A percentile compares a stretch with the other conserved stretches of the same genome.
Evolutionary conservation across 768 basidiomycete genomes (phyloP).

Genomic region (Kwoniella bestiolae): DNA sequence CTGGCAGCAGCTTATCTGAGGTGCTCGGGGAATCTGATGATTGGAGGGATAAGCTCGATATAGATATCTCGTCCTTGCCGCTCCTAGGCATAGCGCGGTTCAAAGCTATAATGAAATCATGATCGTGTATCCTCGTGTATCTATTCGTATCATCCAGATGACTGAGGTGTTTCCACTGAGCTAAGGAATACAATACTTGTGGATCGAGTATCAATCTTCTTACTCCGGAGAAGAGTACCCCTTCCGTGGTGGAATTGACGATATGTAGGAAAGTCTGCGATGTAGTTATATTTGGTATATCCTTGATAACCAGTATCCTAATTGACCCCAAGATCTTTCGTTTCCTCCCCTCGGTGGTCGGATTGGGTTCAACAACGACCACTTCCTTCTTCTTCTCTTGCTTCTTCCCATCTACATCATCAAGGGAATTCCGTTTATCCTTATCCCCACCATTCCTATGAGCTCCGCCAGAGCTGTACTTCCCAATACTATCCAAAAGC

Average conservation of each 20-base stretch:
- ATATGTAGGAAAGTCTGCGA: neutral
- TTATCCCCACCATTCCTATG: neutral
- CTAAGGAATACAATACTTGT: neutral
- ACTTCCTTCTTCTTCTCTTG: too few species aligned
- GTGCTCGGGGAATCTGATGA: too few species aligned
- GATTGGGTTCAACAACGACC: conserved; percentile 6
- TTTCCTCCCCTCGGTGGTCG: neutral
- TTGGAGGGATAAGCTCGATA: neutral
- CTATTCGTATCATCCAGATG: neutral
- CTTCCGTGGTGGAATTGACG: neutral
- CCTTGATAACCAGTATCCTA: neutral
- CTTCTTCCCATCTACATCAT: too few species aligned
- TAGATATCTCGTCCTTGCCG: neutral
- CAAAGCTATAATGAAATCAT: conserved; percentile 2
- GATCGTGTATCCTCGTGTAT: neutral
- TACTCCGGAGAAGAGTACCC: neutral
- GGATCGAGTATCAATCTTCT: neutral
- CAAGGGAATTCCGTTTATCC: too few species aligned
- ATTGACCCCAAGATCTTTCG: neutral
- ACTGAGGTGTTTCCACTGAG: neutral
- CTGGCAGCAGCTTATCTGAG: too few species aligned
- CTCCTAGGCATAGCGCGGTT: neutral
- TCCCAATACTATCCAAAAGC: neutral
- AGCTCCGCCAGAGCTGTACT: too few species aligned
- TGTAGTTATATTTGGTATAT: neutral